A percentile compares a stretch with the other conserved stretches of the same genome.
These are phyloP conservation scores for Mortierella sp. DNA, from an alignment of 371 early-diverging fungal genomes.

Conservation along the genomic window DNA sequence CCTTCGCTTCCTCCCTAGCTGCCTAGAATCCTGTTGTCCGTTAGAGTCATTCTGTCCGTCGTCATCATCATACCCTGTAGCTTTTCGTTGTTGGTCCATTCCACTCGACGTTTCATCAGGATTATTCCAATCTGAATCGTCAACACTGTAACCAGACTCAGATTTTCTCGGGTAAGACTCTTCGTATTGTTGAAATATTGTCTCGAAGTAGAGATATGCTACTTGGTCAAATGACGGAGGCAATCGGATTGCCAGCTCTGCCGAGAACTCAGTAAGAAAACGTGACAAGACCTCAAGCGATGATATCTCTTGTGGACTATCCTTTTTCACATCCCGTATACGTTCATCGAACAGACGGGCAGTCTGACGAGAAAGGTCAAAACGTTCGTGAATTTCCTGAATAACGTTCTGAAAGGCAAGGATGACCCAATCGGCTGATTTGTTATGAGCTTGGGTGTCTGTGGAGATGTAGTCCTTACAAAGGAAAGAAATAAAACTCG, in stretches of 20 bases:
- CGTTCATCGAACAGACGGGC: conserved; percentile 30
- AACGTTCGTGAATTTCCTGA: conserved; percentile 24
- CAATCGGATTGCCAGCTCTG: conserved; percentile 30
- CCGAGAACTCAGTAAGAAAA: conserved; percentile 32
- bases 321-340: conserved; percentile 9
- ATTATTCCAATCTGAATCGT: not conserved
- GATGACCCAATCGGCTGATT: conserved; percentile 29
- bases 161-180: not conserved
- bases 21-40: conserved; percentile 6
- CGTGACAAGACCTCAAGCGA: conserved; percentile 28
- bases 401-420: conserved; percentile 33
- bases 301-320: conserved; percentile 20
- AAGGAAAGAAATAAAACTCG: not conserved
- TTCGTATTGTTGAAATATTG: conserved; percentile 34
- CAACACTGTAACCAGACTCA: not conserved
- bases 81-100: not conserved
- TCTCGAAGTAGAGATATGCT: conserved; percentile 41
- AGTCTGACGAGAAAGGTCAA: conserved; percentile 16
- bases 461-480: conserved; percentile 12
- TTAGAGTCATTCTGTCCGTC: not conserved
- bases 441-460: not conserved
- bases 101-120: not conserved
- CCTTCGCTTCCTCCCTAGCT: conserved; percentile 34
- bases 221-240: conserved; percentile 44
- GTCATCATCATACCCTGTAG: not conserved